Conservation (phyloP, 495 filamentous ascomycete species). For the Daldinia vernicosa region DNA sequence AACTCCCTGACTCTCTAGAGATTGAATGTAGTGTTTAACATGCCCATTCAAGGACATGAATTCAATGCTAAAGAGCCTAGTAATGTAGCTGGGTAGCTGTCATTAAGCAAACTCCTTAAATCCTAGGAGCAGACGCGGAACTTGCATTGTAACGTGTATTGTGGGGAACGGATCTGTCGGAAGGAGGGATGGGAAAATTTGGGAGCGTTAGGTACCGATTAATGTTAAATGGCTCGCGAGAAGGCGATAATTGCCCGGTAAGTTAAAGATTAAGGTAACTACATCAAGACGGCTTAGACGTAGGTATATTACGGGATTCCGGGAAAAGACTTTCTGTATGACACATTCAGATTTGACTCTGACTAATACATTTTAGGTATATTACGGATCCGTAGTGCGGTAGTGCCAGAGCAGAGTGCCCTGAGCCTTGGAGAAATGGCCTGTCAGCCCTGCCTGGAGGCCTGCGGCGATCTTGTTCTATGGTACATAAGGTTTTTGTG, state of each 20-base stretch:
- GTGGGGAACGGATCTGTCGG: conserved; percentile 38
- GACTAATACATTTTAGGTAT: neutral
- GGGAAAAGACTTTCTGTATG: neutral
- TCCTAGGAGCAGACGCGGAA: neutral
- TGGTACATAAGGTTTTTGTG: neutral
- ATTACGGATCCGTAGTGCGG: neutral
- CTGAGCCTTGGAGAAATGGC: neutral
- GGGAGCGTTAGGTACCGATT: conserved; percentile 2
- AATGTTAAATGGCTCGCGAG: neutral
- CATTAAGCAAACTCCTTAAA: neutral
- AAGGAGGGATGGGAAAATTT: conserved; percentile 20
- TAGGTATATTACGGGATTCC: conserved; percentile 22
- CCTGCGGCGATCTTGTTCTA: neutral
- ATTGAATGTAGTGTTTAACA: neutral
- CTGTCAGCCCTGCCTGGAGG: conserved; percentile 2
- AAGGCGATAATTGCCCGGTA: conserved; percentile 4
- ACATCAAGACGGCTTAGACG: neutral
- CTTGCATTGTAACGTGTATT: neutral
- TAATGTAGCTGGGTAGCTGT: neutral
- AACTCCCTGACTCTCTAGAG: neutral
- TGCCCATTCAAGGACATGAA: neutral
- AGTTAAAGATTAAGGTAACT: no score
- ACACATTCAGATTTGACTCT: neutral
- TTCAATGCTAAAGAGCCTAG: neutral
- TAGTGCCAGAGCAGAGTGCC: no score